These are phyloP conservation scores for Carallia pectinifolia DNA, from an alignment of 345 rosid genomes.

Conservation along the genomic window DNA sequence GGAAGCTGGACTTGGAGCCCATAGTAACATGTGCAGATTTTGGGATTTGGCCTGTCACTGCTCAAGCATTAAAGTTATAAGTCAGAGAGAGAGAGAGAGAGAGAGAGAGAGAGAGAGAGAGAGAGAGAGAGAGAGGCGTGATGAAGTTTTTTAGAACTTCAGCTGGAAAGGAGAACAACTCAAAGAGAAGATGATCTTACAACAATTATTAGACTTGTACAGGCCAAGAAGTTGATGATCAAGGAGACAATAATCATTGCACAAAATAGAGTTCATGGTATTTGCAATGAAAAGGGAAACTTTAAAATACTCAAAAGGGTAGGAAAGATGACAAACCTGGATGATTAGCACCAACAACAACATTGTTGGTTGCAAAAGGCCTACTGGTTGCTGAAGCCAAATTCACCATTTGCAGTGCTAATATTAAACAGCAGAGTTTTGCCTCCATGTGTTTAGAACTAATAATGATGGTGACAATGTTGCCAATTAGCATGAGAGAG, in stretches of 20 bases:
- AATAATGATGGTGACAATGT: conserved; percentile 22
- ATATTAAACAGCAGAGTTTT: conserved; percentile 29
- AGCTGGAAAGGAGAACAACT: neutral
- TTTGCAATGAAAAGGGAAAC: too few relatives aligned
- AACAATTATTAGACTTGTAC: too few relatives aligned
- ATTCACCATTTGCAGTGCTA: conserved; percentile 43
- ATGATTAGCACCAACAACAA: conserved; percentile 31
- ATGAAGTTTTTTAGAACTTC: neutral
- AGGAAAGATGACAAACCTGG: conserved; percentile 38
- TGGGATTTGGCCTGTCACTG: conserved; percentile 12
- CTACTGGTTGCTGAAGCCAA: conserved; percentile 50
- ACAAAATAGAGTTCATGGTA: neutral
- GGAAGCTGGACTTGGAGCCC: neutral
- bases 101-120: too few relatives aligned
- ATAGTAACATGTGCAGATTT: neutral
- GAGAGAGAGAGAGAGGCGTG: too few relatives aligned
- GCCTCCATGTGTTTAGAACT: conserved; percentile 35
- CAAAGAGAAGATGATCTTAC: too few relatives aligned
- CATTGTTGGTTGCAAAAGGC: conserved; percentile 36
- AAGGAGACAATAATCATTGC: neutral
- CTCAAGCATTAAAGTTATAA: neutral
- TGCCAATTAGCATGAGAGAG: conserved; percentile 1
- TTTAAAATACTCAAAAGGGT: neutral
- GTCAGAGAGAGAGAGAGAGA: too few relatives aligned
- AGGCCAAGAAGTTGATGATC: neutral